Evolutionary conservation across 306 rosid species (phyloP), one percentile per base, ranked within the genome.

Genomic region (Medicago arabica): DNA sequence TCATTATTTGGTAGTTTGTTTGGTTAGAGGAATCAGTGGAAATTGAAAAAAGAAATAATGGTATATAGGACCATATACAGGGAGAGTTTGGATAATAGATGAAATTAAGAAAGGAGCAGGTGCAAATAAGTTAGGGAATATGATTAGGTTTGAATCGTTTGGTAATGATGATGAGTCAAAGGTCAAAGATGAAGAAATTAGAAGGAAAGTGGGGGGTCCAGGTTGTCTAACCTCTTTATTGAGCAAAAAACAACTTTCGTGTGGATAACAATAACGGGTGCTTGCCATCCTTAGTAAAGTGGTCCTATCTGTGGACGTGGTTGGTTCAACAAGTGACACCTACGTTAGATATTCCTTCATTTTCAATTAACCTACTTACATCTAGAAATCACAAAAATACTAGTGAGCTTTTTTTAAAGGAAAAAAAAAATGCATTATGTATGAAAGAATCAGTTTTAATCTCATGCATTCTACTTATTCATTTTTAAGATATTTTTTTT

Each of bases 151-250:
- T 25, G 77, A 69, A 69, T 2, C n/a, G 75, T 77, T 75, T 77
- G 86, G 86, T 69, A 74, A 65, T 49, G 72, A 71, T 84, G 87
- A 88, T 23, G 72, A 83, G 97, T 93, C 98, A 91, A 88, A 57
- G 96, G 97, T 93, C 98, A 88, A 91, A 86, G 90, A 85, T 74
- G 80, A 83, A 80, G 75, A 83, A 88, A 78, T 76, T 65, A 81
- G 61, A 78, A 80, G 87, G 79, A 77, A 88, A 64, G 81, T 81
- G 92, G 72, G 80, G 93, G 92, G 96, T 83, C 98, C 96, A 85
- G 89, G 88, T 75, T 92, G 97, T 86, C 88, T 49, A 68, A 74
- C 83, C 82, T 76, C 87, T 85, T 84, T 84, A 81, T 75, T 69
- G 80, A 71, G 83, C 38, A 53, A 63, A 81, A 83, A 44, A 75